Percentiles rank a stretch among this genome's conserved stretches.
Conservation (phyloP, 2,329 filamentous ascomycete genomes). For the Cordyceps javanica region DNA sequence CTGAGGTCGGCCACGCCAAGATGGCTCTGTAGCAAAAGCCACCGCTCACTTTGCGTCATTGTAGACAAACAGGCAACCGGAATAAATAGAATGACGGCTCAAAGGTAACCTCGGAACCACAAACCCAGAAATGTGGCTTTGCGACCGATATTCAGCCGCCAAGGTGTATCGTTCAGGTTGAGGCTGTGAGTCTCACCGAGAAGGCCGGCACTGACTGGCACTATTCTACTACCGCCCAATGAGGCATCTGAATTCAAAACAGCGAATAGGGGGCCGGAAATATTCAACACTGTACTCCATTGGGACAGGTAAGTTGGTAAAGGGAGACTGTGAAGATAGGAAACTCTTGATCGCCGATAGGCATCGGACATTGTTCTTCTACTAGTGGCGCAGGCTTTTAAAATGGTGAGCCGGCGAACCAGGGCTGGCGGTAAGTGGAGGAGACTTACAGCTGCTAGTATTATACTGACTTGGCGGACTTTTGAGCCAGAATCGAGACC, state of each 20-base stretch:
- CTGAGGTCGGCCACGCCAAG: not conserved
- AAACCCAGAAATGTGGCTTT: not conserved
- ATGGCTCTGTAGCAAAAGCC: not conserved
- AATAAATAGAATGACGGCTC: not conserved
- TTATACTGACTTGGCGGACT: too few species aligned
- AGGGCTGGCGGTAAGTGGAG: not conserved
- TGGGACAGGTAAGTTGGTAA: not conserved
- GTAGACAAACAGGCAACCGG: not conserved
- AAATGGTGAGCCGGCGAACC: not conserved
- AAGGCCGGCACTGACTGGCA: not conserved
- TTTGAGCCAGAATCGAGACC: not conserved
- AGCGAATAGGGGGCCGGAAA: not conserved
- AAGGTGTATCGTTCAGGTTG: not conserved
- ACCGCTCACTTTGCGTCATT: not conserved
- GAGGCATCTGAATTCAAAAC: not conserved
- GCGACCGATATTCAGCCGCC: not conserved
- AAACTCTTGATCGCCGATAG: not conserved
- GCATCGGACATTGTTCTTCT: not conserved
- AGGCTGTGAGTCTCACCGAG: not conserved
- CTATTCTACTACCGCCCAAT: not conserved
- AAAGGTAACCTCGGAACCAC: not conserved
- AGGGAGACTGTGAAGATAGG: not conserved
- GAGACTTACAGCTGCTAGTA: too few species aligned
- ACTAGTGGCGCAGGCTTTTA: not conserved
- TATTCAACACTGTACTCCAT: too few species aligned